Evolutionary conservation across 202 grass and related monocot genomes (phyloP), one percentile per base, ranked within the genome.

Genomic region (Elaeis oleifera): DNA sequence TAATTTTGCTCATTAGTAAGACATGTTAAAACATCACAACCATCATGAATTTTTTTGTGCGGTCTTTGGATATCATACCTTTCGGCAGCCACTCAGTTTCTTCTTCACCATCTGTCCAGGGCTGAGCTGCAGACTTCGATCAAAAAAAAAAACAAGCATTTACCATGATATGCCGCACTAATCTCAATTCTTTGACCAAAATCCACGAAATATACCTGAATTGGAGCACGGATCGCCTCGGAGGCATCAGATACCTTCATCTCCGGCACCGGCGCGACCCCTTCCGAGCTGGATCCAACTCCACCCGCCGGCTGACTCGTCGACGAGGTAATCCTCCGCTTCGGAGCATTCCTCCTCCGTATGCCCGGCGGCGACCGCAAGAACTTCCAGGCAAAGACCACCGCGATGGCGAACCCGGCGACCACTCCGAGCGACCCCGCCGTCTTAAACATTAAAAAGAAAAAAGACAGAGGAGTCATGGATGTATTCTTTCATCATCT

Each of bases 361-460:
- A 69, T 57, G 56, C 65, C 50, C 6, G 70, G 70, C 16, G 71
- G 63, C 6, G 81, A 70, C 50, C 79, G 79, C 65, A 89, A 51
- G 67, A 99, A 78, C 77, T 75, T 99, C 94, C 94, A 99, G 15
- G 84, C 85, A 63, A 99, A 99, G 6, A 92, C 82, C 21, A 89
- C 74, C 2, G 94, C 94, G 81, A 99, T 89, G 48, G 94, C 94
- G 62, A 99, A 99, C 13, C 94, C 94, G 14, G 94, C 88, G 58
- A 89, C 82, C n/a, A 88, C 94, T 53, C 88, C 88, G 31, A 99
- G 67, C 18, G 94, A 92, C 0, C 88, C 82, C 13, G 74, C 85
- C 36, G 70, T 82, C 94, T 99, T 31, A 5, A 31, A 31, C 4
- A 31, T 31, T 31, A 55, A 17, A 0, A 24, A 56, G 29, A n/a